Percentiles rank a stretch among this genome's conserved stretches.
These are phyloP conservation scores for Plasmodium vivax DNA, from an alignment of 169 alveolate genomes.

Conservation along the genomic window DNA sequence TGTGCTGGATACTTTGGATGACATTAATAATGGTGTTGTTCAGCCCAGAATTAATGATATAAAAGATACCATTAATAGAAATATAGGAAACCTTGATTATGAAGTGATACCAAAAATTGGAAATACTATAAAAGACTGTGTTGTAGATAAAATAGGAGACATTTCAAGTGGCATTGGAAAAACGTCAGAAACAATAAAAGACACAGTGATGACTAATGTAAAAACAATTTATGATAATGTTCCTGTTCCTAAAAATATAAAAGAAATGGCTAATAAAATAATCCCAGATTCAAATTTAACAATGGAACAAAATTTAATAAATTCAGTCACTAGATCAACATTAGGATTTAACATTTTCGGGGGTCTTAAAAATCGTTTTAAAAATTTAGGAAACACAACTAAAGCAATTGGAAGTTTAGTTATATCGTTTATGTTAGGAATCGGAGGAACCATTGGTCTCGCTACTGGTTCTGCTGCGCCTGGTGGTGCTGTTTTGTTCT, in stretches of 20 bases:
- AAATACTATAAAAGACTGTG: slow-evolving; percentile 4
- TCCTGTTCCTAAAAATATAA: background rate
- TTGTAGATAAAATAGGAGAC: slow-evolving; percentile 14
- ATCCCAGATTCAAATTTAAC: background rate
- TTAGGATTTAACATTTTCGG: background rate
- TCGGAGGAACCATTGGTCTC: background rate
- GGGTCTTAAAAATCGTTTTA: background rate
- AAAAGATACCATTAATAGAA: slow-evolving; percentile 19
- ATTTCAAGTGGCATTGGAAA: slow-evolving; percentile 26
- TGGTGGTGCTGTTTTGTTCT: background rate
- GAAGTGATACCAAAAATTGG: slow-evolving; percentile 47
- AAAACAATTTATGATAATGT: background rate
- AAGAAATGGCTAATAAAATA: background rate
- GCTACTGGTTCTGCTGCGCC: background rate
- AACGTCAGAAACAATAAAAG: slow-evolving; percentile 7
- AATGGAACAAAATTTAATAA: background rate
- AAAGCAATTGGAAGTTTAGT: background rate
- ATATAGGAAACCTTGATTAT: background rate
- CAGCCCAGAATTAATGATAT: slow-evolving; percentile 17
- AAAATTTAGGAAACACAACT: background rate
- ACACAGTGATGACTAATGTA: slow-evolving; percentile 8
- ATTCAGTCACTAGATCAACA: background rate
- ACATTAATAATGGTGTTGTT: background rate
- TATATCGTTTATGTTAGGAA: background rate
- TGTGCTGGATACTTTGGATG: background rate